These are phyloP conservation scores for Verticillium zaregamsianum DNA, from an alignment of 2,329 filamentous ascomycete species.

Conservation along the genomic window DNA sequence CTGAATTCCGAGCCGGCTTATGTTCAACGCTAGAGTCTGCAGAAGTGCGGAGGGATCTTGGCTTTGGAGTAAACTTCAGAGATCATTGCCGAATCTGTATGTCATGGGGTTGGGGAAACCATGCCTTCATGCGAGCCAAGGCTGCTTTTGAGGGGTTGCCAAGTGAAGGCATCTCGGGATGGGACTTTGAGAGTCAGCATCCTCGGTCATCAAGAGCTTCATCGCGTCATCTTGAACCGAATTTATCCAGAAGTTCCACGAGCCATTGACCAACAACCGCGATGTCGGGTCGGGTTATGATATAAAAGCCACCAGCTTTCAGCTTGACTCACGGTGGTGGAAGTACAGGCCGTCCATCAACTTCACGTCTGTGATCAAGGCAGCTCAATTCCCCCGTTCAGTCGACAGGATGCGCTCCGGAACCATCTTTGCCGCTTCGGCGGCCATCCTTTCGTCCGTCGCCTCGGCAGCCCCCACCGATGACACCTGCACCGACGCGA, in stretches of 20 bases:
- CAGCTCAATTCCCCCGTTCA: background rate
- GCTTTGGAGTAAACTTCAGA: background rate
- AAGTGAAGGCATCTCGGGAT: background rate
- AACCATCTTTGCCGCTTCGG: background rate
- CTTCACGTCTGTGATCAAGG: background rate
- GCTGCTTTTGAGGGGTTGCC: background rate
- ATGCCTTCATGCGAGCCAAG: background rate
- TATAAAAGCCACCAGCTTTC: background rate
- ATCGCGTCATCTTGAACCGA: background rate
- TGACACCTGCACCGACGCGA: background rate
- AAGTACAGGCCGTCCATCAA: background rate
- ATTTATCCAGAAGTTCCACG: background rate
- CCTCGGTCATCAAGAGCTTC: background rate
- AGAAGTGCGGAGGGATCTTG: background rate
- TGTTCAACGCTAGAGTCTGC: background rate
- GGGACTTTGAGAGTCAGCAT: background rate
- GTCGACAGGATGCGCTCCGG: background rate
- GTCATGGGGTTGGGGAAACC: background rate
- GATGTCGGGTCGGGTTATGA: background rate
- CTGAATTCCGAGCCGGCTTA: background rate
- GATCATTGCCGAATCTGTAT: background rate
- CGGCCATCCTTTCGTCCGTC: background rate
- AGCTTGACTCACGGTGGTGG: background rate
- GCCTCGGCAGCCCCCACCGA: background rate
- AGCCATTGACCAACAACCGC: background rate